Base-by-base conservation (phyloP, 768 basidiomycete species). In the Leccinum rimulosum region DNA sequence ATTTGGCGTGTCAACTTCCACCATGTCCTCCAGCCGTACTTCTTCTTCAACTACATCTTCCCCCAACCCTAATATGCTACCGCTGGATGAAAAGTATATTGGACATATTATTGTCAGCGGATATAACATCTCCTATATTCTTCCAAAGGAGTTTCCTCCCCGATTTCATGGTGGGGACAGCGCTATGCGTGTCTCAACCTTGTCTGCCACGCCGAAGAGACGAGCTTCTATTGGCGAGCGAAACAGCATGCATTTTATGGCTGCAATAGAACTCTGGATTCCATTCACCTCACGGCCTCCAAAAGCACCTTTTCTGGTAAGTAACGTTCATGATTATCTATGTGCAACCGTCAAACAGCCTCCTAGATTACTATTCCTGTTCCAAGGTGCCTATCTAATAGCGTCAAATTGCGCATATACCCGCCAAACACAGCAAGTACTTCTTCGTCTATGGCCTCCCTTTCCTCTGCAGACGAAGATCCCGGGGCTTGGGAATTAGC, bases 381-480 rank as follows among this genome's bases (percentile, higher is more conserved):
- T 11, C 90, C 91, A 11, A 84, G 88, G 31, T 93, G 91, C 65
- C 74, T 93, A 35, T 87, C 87, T 57, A 93, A 93, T 62, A 81
- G 83, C 60, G 81, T 93, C 63, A 86, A 81, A 64, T 75, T 93
- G 38, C 84, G 85, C 56, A 89, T 93, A 69, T 87, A 89, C 62
- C 83, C 88, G 19, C 88, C 87, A 5, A 74, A 72, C 5, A 70
- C 76, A 27, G 64, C 81, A 17, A 80, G 81, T 17, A 70, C 82
- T 8, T 73, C 79, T 14, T 68, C 79, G n/a, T 91, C 89, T 2
- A 79, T 85, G 64, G 88, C 88, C 25, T 92, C 89, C 1, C 75
- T 91, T 45, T 90, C 89, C 8, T 91, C 90, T 6, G 78, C 84
- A 10, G 90, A 90, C 59, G 87, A 88, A 47, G 89, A 91, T 52